phyloP scores from a whole-genome alignment of 306 rosid genomes.

The Canavalia ensiformis region DNA sequence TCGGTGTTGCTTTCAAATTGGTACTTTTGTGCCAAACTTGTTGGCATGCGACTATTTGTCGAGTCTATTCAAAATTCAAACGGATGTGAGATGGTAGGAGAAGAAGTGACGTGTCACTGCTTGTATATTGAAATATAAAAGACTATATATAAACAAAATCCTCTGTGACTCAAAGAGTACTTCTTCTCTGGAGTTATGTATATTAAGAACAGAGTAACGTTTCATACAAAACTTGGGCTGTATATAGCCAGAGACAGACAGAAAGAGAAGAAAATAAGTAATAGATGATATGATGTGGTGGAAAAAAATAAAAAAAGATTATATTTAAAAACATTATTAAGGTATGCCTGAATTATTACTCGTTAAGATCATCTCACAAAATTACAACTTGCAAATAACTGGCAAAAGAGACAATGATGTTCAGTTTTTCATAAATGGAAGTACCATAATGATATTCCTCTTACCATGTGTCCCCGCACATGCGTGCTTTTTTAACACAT shows the following conservation, averaged over 20 bases:
- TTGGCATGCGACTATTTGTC: not conserved
- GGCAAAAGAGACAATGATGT: slow-evolving; percentile 9
- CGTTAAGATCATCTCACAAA: not conserved
- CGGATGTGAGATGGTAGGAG: slow-evolving; percentile 28
- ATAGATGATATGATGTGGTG: too few relatives aligned
- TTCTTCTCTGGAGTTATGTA: slow-evolving; percentile 8
- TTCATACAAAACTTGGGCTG: too few relatives aligned
- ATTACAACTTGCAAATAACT: slow-evolving; percentile 13
- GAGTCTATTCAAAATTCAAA: slow-evolving; percentile 30
- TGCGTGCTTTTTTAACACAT: slow-evolving; percentile 39
- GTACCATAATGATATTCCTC: slow-evolving; percentile 31
- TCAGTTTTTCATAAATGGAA: slow-evolving; percentile 5
- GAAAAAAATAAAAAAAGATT: too few relatives aligned
- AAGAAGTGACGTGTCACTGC: slow-evolving; percentile 41
- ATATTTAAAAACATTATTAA: too few relatives aligned
- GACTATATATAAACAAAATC: not conserved
- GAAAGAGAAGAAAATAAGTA: too few relatives aligned
- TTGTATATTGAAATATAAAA: slow-evolving; percentile 1
- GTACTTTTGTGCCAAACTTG: slow-evolving; percentile 44
- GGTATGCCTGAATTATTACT: too few relatives aligned
- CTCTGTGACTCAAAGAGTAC: not conserved
- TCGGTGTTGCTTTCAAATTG: not conserved
- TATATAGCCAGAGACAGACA: too few relatives aligned
- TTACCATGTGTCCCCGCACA: slow-evolving; percentile 31
- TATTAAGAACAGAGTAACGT: not conserved